These are phyloP conservation scores for Suhomyces atakaporum DNA, from an alignment of 1,139 yeast genomes.

Conservation along the genomic window DNA sequence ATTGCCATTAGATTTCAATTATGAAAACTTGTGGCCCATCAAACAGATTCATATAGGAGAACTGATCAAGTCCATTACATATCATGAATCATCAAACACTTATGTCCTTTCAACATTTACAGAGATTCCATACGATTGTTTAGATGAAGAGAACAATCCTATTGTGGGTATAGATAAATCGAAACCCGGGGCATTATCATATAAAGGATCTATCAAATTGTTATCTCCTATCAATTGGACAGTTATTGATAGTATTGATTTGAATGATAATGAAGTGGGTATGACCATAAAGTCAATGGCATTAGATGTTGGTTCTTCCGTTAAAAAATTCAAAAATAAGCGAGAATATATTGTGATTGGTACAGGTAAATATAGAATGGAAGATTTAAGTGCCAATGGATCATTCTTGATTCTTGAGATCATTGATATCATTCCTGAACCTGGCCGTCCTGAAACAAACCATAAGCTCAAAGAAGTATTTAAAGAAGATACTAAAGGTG, in stretches of 20 bases:
- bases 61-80: constrained; percentile 69
- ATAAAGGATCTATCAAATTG: constrained; percentile 62
- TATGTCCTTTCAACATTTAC: constrained; percentile 65
- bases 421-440: constrained; percentile 87
- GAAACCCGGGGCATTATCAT: constrained; percentile 53
- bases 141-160: constrained; percentile 74
- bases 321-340: constrained; percentile 55
- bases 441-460: constrained; percentile 81
- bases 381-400: constrained; percentile 83
- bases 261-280: constrained; percentile 69
- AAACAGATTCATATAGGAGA: constrained; percentile 55
- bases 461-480: constrained; percentile 76
- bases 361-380: constrained; percentile 74
- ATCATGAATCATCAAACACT: constrained; percentile 69
- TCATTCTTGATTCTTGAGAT: constrained; percentile 73
- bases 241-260: constrained; percentile 67
- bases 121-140: constrained; percentile 61
- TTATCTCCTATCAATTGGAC: constrained; percentile 78
- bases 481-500: constrained; percentile 80
- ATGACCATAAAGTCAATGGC: constrained; percentile 58
- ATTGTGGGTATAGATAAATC: constrained; percentile 59
- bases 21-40: constrained; percentile 67
- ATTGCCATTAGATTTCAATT: constrained; percentile 53
- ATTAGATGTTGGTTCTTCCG: constrained; percentile 51
- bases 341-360: constrained; percentile 79